These are phyloP conservation scores for Ustilago trichophora DNA, from an alignment of 1,284 basidiomycete genomes.

Conservation along the genomic window DNA sequence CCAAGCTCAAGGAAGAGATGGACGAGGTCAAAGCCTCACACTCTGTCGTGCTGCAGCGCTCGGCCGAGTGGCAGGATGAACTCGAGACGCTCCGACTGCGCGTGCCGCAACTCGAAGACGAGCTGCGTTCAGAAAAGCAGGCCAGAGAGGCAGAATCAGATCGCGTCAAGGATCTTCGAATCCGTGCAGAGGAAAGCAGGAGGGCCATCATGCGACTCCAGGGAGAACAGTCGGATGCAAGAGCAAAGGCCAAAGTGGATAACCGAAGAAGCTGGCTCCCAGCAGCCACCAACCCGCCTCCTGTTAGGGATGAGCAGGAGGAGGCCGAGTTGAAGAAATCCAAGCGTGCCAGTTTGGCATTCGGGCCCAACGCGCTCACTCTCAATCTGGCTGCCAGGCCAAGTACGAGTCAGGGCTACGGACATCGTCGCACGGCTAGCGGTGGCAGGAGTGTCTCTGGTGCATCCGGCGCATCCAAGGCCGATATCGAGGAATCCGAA, in stretches of 20 bases:
- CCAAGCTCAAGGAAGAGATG: constrained; percentile 40
- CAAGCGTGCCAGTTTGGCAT: constrained; percentile 54
- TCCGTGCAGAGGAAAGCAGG: constrained; percentile 59
- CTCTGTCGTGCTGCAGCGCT: constrained; percentile 47
- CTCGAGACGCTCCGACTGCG: constrained; percentile 44
- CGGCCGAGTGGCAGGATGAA: constrained; percentile 57
- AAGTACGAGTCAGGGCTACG: constrained; percentile 9
- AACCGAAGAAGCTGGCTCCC: constrained; percentile 48
- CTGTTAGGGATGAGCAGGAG: constrained; percentile 45
- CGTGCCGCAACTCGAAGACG: constrained; percentile 26
- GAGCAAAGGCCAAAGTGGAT: constrained; percentile 49
- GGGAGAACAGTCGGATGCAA: constrained; percentile 48
- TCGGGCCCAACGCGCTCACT: constrained; percentile 52
- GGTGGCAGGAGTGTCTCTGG: constrained; percentile 44
- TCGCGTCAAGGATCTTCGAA: constrained; percentile 58
- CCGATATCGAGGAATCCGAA: constrained; percentile 27
- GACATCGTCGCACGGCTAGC: constrained; percentile 43
- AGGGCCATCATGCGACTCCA: constrained; percentile 63
- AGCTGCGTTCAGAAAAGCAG: constrained; percentile 33
- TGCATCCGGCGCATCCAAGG: constrained; percentile 29
- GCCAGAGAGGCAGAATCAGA: constrained; percentile 54
- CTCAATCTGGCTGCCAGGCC: constrained; percentile 15
- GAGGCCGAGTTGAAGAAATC: constrained; percentile 46
- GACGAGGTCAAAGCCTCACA: constrained; percentile 49
- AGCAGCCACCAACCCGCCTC: constrained; percentile 16